Evolutionary conservation across 2,329 filamentous ascomycete species (phyloP), one percentile per base, ranked within the genome.

Genomic region (Tolypocladium pustulatum): DNA sequence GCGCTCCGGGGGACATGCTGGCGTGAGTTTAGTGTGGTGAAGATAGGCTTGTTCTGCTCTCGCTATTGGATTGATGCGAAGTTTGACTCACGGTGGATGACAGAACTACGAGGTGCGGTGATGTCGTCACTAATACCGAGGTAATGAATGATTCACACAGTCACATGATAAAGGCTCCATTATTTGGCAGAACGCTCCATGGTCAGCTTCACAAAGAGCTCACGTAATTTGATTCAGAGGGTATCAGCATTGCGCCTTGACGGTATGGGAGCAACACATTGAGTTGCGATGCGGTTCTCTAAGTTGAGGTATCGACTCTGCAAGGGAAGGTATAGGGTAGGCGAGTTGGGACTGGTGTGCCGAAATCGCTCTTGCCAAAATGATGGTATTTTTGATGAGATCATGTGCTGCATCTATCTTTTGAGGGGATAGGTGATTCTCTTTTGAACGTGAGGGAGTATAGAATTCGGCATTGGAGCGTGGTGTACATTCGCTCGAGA

Each of bases 1-100:
- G 27, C 30, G 61, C 57, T 43, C 61, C 61, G 10, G 69, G 66
- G 2, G 68, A 69, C 72, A 71, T 70, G 49, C 32, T 54, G 38
- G 3, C 20, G 20, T 34, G 49, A 5, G 66, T 65, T 4, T 40
- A 55, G 7, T 12, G 9, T 10, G 20, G 25, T 2, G 22, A 49
- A 9, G 9, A 10, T 27, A 12, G n/a, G n/a, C 17, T 34, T n/a
- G 20, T 10, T 32, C 46, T 8, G 12, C 2, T 2, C 13, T 51
- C 25, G 25, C 13, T 30, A 27, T 32, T 25, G 46, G 6, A 8
- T 49, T 30, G 38, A 20, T 20, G 46, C 12, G 25, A 17, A 9
- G 25, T 15, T 51, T 51, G 27, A 32, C 22, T 30, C 27, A 51
- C 8, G 13, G 3, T 2, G 46, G 25, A 10, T 17, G 27, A n/a